Percentiles rank a stretch among this genome's conserved stretches.
These are phyloP conservation scores for Ormosia emarginata DNA, from an alignment of 306 rosid species.

Conservation along the genomic window DNA sequence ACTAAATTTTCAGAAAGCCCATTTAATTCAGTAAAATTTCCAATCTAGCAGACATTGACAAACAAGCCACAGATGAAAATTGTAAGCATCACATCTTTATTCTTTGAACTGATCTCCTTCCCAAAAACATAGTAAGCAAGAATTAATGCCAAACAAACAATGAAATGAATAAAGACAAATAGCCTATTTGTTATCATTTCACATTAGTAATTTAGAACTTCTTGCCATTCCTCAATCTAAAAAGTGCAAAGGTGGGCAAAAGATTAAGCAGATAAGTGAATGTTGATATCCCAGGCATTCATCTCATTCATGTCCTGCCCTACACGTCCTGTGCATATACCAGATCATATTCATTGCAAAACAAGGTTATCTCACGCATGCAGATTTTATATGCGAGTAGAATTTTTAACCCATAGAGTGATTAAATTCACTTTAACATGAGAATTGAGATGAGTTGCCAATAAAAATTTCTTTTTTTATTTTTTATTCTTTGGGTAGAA, in stretches of 20 bases:
- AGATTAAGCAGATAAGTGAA: neutral
- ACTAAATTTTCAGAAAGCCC: neutral
- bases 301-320: neutral
- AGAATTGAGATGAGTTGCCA: neutral
- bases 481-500: no score
- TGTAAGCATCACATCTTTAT: neutral
- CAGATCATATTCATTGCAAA: neutral
- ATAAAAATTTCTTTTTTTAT: neutral
- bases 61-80: neutral
- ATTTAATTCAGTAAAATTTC: neutral
- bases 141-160: neutral
- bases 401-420: neutral
- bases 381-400: neutral
- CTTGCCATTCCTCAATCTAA: neutral
- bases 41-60: neutral
- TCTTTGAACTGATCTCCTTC: neutral
- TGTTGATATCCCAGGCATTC: neutral
- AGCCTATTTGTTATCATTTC: neutral
- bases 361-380: neutral
- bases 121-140: constrained; percentile 1
- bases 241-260: neutral
- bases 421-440: neutral
- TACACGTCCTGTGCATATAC: neutral
- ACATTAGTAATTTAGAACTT: neutral
- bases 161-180: neutral